phyloP scores from a whole-genome alignment of 345 rosid species.

The Lumnitzera racemosa region DNA sequence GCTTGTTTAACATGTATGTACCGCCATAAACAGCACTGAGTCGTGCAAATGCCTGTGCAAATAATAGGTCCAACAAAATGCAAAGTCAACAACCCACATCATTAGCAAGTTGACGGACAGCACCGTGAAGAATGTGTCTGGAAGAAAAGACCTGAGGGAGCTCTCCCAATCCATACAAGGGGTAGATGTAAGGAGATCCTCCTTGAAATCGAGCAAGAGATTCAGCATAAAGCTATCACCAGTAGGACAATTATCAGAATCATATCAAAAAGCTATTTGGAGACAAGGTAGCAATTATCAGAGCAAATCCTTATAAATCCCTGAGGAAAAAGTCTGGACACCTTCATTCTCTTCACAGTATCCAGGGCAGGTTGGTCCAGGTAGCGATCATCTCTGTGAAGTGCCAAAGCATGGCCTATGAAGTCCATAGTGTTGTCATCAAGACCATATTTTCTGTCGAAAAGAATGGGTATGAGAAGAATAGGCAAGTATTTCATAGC shows the following conservation, averaged over 20 bases:
- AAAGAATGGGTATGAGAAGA: constrained; percentile 5
- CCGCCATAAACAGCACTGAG: constrained; percentile 99
- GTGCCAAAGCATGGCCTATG: constrained; percentile 95
- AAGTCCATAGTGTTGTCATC: constrained; percentile 82
- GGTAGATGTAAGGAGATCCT: constrained; percentile 94
- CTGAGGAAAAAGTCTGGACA: constrained; percentile 5
- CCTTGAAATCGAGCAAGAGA: constrained; percentile 98
- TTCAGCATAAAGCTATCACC: constrained; percentile 69
- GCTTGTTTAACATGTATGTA: constrained; percentile 93
- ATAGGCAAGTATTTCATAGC: background rate
- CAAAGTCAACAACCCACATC: background rate
- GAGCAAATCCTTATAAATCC: background rate
- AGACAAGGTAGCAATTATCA: background rate
- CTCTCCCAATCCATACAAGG: constrained; percentile 94
- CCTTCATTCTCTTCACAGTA: constrained; percentile 97
- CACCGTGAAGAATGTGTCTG: background rate
- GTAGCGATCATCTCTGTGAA: constrained; percentile 80
- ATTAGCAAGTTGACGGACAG: background rate
- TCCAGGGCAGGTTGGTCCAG: constrained; percentile 87
- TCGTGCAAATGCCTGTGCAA: constrained; percentile 81
- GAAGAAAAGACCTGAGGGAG: constrained; percentile 70
- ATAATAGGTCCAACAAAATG: background rate
- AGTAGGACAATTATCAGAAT: background rate
- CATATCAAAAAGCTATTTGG: background rate
- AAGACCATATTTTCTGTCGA: constrained; percentile 79